Evolutionary conservation across 164 flowering plant species (phyloP).

Genomic region (Liriodendron chinense): DNA sequence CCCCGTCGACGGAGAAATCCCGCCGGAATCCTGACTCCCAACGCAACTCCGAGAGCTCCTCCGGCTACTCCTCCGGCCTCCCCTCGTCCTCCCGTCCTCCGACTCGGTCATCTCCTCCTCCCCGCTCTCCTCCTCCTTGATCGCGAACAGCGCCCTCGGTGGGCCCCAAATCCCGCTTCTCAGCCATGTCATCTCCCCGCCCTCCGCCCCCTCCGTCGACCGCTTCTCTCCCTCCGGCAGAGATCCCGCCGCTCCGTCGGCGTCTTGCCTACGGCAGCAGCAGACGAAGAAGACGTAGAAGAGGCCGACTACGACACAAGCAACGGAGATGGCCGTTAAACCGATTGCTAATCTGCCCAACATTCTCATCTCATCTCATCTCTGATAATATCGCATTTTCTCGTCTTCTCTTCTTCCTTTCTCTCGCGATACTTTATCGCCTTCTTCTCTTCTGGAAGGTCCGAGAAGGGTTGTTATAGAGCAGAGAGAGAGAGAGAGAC

Average conservation of each 20-base stretch:
- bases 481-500: too few relatives aligned
- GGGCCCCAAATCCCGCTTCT: conserved; percentile 3
- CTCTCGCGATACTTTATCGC: neutral
- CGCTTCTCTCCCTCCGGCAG: neutral
- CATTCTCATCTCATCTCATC: neutral
- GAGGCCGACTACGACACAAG: neutral
- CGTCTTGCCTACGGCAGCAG: neutral
- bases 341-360: conserved; percentile 1
- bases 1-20: neutral
- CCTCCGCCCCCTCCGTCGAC: neutral
- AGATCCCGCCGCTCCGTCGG: neutral
- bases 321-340: neutral
- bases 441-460: neutral
- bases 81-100: neutral
- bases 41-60: neutral
- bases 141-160: conserved; percentile 3
- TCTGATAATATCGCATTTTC: neutral
- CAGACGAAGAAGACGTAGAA: neutral
- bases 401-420: neutral
- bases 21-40: conserved; percentile 5
- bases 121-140: conserved; percentile 9
- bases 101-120: neutral
- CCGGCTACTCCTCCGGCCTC: neutral
- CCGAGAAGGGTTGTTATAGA: neutral
- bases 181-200: neutral